Conservation (phyloP, 2,329 filamentous ascomycete genomes). For the Arthroderma sp. region DNA sequence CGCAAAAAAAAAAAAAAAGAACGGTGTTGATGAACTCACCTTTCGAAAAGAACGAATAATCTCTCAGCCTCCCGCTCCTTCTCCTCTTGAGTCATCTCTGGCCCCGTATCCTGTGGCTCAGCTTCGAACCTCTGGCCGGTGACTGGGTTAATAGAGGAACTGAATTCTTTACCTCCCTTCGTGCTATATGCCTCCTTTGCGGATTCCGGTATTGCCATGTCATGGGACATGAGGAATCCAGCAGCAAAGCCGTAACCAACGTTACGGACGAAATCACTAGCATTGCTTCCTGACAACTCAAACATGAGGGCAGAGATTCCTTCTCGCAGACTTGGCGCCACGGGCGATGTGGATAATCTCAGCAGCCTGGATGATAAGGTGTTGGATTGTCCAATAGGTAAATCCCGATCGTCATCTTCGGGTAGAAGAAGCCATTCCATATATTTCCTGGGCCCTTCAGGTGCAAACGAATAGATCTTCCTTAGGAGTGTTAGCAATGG, state of each 20-base stretch:
- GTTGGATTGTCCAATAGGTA: slow-evolving; percentile 61
- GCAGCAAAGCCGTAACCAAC: slow-evolving; percentile 91
- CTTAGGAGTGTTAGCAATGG: slow-evolving; percentile 64
- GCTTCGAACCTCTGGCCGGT: slow-evolving; percentile 69
- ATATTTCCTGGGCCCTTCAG: slow-evolving; percentile 45
- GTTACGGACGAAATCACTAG: slow-evolving; percentile 70
- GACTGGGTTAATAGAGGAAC: slow-evolving; percentile 57
- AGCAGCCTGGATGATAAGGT: slow-evolving; percentile 66
- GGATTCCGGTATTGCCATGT: slow-evolving; percentile 60
- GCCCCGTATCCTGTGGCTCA: slow-evolving; percentile 46
- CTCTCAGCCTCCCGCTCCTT: slow-evolving; percentile 84
- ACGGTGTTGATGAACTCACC: slow-evolving; percentile 34
- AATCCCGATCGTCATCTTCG: slow-evolving; percentile 58
- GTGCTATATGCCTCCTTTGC: slow-evolving; percentile 43
- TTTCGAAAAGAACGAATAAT: slow-evolving; percentile 81
- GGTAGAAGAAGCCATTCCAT: slow-evolving; percentile 62
- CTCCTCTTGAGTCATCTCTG: slow-evolving; percentile 79
- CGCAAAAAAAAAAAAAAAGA: neutral
- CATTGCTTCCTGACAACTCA: slow-evolving; percentile 69
- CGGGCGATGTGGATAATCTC: slow-evolving; percentile 59
- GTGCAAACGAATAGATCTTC: slow-evolving; percentile 56
- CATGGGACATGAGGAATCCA: slow-evolving; percentile 75
- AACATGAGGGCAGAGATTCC: slow-evolving; percentile 70
- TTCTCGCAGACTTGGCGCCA: slow-evolving; percentile 57
- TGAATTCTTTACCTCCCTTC: slow-evolving; percentile 19